Evolutionary conservation across 2,329 filamentous ascomycete species (phyloP).

Genomic region (Rasamsonia emersonii): DNA sequence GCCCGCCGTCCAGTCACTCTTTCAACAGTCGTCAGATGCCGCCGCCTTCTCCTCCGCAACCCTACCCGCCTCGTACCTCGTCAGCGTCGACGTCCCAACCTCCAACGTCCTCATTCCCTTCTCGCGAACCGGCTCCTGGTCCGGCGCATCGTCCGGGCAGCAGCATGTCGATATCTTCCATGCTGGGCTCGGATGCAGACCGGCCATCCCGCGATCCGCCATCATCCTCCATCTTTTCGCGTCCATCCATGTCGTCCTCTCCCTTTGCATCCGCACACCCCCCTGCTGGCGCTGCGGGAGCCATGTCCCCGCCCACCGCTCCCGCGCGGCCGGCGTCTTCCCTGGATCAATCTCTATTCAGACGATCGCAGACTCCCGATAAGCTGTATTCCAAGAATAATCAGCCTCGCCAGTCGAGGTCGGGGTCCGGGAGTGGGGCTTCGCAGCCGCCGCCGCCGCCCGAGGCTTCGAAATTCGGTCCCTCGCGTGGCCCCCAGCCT

Average conservation of each 20-base stretch:
- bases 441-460: constrained; percentile 15
- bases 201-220: constrained; percentile 38
- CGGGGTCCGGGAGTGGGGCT: constrained; percentile 29
- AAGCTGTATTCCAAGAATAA: constrained; percentile 47
- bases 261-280: constrained; percentile 25
- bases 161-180: constrained; percentile 67
- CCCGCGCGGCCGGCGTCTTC: constrained; percentile 34
- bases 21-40: constrained; percentile 40
- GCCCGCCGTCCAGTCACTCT: constrained; percentile 21
- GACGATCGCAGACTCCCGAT: constrained; percentile 66
- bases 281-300: constrained; percentile 24
- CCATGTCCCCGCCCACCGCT: constrained; percentile 36
- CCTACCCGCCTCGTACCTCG: constrained; percentile 34
- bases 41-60: constrained; percentile 43
- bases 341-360: constrained; percentile 54
- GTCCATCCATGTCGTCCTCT: constrained; percentile 29
- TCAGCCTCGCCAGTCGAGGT: constrained; percentile 26
- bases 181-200: constrained; percentile 51
- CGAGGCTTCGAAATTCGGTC: constrained; percentile 26
- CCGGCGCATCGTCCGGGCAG: constrained; percentile 49
- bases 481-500: constrained; percentile 19
- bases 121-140: constrained; percentile 48
- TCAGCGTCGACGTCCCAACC: constrained; percentile 31
- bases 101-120: constrained; percentile 31
- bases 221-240: constrained; percentile 40